These are phyloP conservation scores for Irpex rosettiformis DNA, from an alignment of 1,284 basidiomycete genomes.

Conservation along the genomic window DNA sequence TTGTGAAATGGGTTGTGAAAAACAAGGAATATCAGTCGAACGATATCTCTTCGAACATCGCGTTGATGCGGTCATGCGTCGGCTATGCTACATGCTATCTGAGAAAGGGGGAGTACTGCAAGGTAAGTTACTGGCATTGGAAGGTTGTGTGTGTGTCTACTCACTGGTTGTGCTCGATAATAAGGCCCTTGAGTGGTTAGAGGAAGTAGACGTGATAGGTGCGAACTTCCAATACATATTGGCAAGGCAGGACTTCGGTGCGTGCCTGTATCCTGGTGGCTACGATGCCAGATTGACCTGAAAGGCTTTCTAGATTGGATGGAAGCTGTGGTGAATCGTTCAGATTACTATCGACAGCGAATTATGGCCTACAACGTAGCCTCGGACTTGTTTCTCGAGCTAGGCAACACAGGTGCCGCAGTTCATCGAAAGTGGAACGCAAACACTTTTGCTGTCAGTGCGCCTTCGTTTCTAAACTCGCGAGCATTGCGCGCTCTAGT, in stretches of 20 bases:
- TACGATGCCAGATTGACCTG: background rate
- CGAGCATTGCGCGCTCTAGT: background rate
- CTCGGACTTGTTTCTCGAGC: constrained; percentile 19
- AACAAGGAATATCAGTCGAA: background rate
- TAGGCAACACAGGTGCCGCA: constrained; percentile 22
- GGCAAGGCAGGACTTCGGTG: background rate
- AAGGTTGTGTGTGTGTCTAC: background rate
- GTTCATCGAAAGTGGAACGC: constrained; percentile 17
- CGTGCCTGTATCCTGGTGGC: background rate
- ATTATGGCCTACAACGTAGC: constrained; percentile 16
- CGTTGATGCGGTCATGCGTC: background rate
- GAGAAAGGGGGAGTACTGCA: background rate
- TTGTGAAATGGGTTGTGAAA: background rate
- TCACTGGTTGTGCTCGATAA: background rate
- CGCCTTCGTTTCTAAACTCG: background rate
- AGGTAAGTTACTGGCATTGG: background rate
- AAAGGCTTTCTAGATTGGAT: background rate
- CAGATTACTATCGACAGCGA: constrained; percentile 18
- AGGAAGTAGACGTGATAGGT: background rate
- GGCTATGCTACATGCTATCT: background rate
- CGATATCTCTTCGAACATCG: background rate
- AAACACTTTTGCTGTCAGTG: constrained; percentile 9
- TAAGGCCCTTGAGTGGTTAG: background rate
- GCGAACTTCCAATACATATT: background rate
- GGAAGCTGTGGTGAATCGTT: background rate